phyloP scores from a whole-genome alignment of 2,329 filamentous ascomycete species.

The Fusarium austroafricanum region DNA sequence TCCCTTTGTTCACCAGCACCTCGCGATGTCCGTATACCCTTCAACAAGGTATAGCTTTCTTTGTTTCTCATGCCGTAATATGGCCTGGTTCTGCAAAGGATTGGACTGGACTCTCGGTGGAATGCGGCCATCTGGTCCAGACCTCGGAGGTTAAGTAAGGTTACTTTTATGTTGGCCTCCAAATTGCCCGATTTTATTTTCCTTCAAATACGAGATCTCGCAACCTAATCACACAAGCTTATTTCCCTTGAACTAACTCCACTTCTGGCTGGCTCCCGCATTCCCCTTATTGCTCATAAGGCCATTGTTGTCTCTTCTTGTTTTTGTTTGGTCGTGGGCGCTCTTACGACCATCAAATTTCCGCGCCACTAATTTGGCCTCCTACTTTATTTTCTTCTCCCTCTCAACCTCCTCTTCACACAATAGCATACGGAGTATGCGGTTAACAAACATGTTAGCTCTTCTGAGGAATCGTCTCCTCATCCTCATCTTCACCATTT shows the following conservation, averaged over 20 bases:
- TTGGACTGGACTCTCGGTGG: not conserved
- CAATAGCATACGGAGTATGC: not conserved
- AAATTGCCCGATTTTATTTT: slow-evolving; percentile 17
- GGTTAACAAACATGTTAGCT: slow-evolving; percentile 24
- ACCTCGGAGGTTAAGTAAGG: slow-evolving; percentile 4
- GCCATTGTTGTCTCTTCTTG: not conserved
- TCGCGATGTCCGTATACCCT: not conserved
- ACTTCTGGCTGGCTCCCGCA: not conserved
- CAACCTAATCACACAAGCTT: not conserved
- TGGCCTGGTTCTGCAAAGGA: not conserved
- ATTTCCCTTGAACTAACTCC: not conserved
- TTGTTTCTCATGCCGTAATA: not conserved
- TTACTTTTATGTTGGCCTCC: not conserved
- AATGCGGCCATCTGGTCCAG: slow-evolving; percentile 13
- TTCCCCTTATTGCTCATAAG: slow-evolving; percentile 6
- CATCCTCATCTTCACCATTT: slow-evolving; percentile 28
- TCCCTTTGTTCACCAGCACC: not conserved
- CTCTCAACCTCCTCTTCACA: not conserved
- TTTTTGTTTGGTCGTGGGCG: not conserved
- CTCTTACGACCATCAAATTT: not conserved
- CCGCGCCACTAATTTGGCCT: slow-evolving; percentile 11
- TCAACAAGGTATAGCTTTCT: slow-evolving; percentile 1
- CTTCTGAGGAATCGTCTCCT: slow-evolving; percentile 19
- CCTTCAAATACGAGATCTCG: slow-evolving; percentile 24
- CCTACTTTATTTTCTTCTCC: not conserved